Base-by-base conservation (phyloP, 352 stramenopile species). In the Pythium myriotylum region DNA sequence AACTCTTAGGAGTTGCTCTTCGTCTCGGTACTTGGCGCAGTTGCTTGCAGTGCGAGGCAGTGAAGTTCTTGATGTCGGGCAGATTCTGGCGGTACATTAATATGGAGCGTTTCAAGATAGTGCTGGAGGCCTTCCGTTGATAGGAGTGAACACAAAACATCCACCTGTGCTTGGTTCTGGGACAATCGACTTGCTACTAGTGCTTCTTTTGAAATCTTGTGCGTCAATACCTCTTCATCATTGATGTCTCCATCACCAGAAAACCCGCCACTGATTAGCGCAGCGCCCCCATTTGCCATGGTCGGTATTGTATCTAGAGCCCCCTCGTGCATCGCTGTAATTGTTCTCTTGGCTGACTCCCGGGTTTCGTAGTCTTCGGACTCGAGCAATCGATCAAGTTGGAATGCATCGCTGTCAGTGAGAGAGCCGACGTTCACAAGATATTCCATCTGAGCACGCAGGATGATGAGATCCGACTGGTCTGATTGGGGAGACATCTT, bases 71-170 rank as follows among this genome's bases (percentile, higher is more conserved):
- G 78, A 53, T 91, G 85, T 2, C 71, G 39, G 45, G 60, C 13
- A 39, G 61, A 47, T 65, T 72, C 57, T 4, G 56, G 45, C 1
- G 77, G 49, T 22, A 88, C 71, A 20, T 92, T 82, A 20, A 71
- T 65, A 50, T 84, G 69, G 37, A 92, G 77, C 26, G 70, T 65
- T 43, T 88, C 62, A 22, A 94, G 69, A 53, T 84, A 89, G 32
- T 77, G 73, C n/a, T 82, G 74, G 39, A 94, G 59, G 14, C 79
- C 85, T 7, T 80, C 68, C 1, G 82, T 87, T n/a, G 85, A 94
- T 60, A 94, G 65, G 20, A 94, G 61, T 48, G 85, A 94, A 68
- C 85, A 94, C 47, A 94, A 60, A 46, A 90, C 85, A 59, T 94
- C 81, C 23, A 94, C 66, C 17, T 84, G 74, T 45, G 76, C 65